Evolutionary conservation across 208 protist species (phyloP).

Genomic region (Trypanosoma platydactyli): DNA sequence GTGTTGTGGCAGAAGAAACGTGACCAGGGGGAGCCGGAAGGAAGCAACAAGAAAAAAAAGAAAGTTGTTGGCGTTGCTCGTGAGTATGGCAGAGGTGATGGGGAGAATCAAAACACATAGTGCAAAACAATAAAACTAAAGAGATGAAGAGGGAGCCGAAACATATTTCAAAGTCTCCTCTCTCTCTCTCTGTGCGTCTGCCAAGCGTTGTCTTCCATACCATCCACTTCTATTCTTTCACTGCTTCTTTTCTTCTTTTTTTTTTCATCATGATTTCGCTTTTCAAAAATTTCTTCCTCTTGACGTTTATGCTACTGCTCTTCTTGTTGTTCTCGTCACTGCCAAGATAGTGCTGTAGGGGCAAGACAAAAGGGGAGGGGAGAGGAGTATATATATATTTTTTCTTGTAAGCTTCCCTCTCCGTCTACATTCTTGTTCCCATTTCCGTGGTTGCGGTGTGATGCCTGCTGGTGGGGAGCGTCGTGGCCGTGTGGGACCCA

Average conservation of each 20-base stretch:
- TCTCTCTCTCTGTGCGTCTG: neutral
- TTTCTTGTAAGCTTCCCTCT: conserved; percentile 16
- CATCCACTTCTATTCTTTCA: conserved; percentile 14
- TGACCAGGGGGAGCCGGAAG: neutral
- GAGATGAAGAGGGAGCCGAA: conserved; percentile 13
- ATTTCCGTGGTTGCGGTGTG: neutral
- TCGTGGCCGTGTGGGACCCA: conserved; percentile 49
- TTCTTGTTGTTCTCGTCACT: neutral
- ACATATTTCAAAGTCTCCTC: conserved; percentile 31
- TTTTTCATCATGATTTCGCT: too few relatives aligned
- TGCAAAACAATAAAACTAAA: conserved; percentile 9
- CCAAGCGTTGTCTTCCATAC: conserved; percentile 11
- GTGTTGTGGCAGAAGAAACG: neutral
- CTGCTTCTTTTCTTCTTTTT: conserved; percentile 10
- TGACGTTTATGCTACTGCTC: conserved; percentile 1
- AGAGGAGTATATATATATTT: conserved; percentile 24
- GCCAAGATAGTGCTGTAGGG: too few relatives aligned
- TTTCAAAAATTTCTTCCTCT: too few relatives aligned
- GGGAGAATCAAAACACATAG: conserved; percentile 12
- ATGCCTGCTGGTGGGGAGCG: conserved; percentile 29
- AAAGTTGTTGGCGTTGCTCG: neutral
- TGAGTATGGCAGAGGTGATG: neutral
- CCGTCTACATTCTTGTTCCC: conserved; percentile 7
- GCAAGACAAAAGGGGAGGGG: too few relatives aligned
- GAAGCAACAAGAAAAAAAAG: conserved; percentile 13